Percentiles rank a stretch among this genome's conserved stretches.
These are phyloP conservation scores for Lagenaria siceraria DNA, from an alignment of 306 rosid genomes.

Conservation along the genomic window DNA sequence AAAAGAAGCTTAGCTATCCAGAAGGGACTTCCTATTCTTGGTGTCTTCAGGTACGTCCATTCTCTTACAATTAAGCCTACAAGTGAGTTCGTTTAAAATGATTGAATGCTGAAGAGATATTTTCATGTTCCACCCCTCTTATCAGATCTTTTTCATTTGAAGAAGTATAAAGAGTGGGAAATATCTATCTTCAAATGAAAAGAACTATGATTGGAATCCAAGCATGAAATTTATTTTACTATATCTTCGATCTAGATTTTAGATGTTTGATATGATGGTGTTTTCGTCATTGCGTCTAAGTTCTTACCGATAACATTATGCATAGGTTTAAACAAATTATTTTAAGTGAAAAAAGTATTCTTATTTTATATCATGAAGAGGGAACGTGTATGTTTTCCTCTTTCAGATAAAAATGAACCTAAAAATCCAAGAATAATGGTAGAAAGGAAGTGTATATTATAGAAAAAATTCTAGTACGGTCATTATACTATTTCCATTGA, in stretches of 20 bases:
- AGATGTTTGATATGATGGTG: not conserved
- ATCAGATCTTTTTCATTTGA: not conserved
- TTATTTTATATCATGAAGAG: not conserved
- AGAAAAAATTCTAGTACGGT: not conserved
- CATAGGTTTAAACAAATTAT: not conserved
- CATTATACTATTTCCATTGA: too few species aligned
- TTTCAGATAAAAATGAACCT: not conserved
- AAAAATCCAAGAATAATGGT: not conserved
- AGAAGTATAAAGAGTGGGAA: not conserved
- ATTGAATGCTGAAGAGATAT: not conserved
- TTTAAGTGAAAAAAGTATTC: not conserved
- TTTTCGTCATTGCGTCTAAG: not conserved
- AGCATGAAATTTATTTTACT: not conserved
- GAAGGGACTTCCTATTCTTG: slow-evolving; percentile 78
- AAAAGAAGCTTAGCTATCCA: slow-evolving; percentile 68
- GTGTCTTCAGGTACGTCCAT: slow-evolving; percentile 54
- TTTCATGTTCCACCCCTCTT: not conserved
- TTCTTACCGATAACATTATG: too few species aligned
- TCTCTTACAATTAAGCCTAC: not conserved
- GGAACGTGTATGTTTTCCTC: not conserved
- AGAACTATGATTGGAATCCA: not conserved
- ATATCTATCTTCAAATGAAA: not conserved
- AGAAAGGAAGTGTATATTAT: not conserved
- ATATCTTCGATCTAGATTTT: not conserved
- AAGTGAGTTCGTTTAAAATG: not conserved